phyloP scores from a whole-genome alignment of 192 early-diverging fungal species.

The Coemansia sp. region DNA sequence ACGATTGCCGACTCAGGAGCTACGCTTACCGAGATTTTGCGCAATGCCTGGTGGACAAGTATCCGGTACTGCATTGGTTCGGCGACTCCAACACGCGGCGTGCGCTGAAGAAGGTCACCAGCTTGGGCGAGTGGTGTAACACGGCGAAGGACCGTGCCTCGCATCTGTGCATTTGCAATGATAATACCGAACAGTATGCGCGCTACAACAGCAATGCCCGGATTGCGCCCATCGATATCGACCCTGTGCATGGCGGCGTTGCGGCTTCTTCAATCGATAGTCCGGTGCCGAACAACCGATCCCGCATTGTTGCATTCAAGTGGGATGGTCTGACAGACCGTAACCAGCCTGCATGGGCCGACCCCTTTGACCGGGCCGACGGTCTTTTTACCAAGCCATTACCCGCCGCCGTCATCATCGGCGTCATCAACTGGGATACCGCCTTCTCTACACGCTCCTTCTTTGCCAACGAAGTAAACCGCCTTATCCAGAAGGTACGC shows the following conservation, averaged over 20 bases:
- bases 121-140: slow-evolving; percentile 50
- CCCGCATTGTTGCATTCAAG: slow-evolving; percentile 37
- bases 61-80: slow-evolving; percentile 46
- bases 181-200: slow-evolving; percentile 26
- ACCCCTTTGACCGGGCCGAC: slow-evolving; percentile 6
- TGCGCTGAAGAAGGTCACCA: slow-evolving; percentile 49
- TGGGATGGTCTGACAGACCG: slow-evolving; percentile 56
- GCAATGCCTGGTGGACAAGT: slow-evolving; percentile 33
- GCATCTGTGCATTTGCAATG: slow-evolving; percentile 49
- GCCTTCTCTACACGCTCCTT: slow-evolving; percentile 35
- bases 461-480: slow-evolving; percentile 26
- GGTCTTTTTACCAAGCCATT: neutral
- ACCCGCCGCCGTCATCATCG: slow-evolving; percentile 42
- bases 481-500: slow-evolving; percentile 28
- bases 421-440: slow-evolving; percentile 55
- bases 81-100: slow-evolving; percentile 58
- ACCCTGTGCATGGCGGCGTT: slow-evolving; percentile 7
- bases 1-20: slow-evolving; percentile 38
- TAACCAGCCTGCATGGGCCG: slow-evolving; percentile 48
- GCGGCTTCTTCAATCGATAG: neutral
- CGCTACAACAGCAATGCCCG: slow-evolving; percentile 27
- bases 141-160: slow-evolving; percentile 5
- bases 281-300: neutral
- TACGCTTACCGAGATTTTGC: slow-evolving; percentile 38
- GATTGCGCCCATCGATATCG: slow-evolving; percentile 15